phyloP scores from a whole-genome alignment of 805 yeast species.

The Blastobotrys attinorum region DNA sequence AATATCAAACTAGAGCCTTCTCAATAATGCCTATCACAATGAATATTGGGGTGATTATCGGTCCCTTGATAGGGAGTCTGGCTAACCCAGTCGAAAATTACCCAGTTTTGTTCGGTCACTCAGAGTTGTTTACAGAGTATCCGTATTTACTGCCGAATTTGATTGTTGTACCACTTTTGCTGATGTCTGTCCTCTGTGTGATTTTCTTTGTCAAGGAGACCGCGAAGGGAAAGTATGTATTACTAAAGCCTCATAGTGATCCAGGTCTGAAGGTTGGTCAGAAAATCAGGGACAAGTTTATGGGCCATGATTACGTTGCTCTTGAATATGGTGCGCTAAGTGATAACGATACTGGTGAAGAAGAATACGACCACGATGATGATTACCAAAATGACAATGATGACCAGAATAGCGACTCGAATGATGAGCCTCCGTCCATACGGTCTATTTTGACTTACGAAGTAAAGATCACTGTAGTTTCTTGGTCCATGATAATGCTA shows the following conservation, averaged over 20 bases:
- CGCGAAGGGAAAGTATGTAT: slow-evolving; percentile 8
- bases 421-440: slow-evolving; percentile 3
- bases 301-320: background rate
- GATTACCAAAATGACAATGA: background rate
- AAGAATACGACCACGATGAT: slow-evolving; percentile 6
- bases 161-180: slow-evolving; percentile 35
- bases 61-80: slow-evolving; percentile 51
- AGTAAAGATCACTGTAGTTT: slow-evolving; percentile 16
- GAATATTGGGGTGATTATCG: slow-evolving; percentile 52
- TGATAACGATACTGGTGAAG: background rate
- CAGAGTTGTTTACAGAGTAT: slow-evolving; percentile 24
- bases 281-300: slow-evolving; percentile 7
- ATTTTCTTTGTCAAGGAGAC: slow-evolving; percentile 21
- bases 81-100: slow-evolving; percentile 36
- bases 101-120: slow-evolving; percentile 22
- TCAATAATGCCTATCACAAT: slow-evolving; percentile 51
- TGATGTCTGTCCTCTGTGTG: slow-evolving; percentile 17
- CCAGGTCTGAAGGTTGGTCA: slow-evolving; percentile 16
- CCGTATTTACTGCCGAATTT: slow-evolving; percentile 49
- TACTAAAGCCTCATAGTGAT: slow-evolving; percentile 14
- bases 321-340: background rate
- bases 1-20: slow-evolving; percentile 56
- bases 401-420: background rate
- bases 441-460: slow-evolving; percentile 17
- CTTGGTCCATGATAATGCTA: slow-evolving; percentile 31